Evolutionary conservation across 2,329 filamentous ascomycete species (phyloP), one percentile per base, ranked within the genome.

Genomic region (Ophiostoma ulmi): DNA sequence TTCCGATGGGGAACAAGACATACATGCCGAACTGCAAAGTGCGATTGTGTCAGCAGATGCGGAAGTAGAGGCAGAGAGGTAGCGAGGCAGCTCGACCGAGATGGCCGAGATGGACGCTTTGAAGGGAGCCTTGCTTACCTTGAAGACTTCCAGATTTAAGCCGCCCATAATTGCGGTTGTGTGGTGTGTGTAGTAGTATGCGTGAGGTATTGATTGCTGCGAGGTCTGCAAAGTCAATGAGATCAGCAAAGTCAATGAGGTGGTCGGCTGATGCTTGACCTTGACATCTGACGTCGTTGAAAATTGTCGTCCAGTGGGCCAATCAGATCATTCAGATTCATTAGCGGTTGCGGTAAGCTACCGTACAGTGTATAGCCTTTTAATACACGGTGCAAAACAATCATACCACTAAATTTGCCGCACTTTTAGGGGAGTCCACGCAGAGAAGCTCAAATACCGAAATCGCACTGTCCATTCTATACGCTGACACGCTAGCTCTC

Each of bases 1-100:
- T 94, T 76, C 92, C 93, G 77, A 99, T 98, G 22, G 95, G 95
- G 82, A 99, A 99, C 86, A 97, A 90, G 83, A 99, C 90, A 84
- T 99, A 99, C 87, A 96, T 92, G 83, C 94, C 94, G 80, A 99
- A 99, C 94, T 97, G 73, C 1, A 44, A 44, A 61, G 38, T 71
- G 61, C 31, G n/a, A 20, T 7, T 5, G 44, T 31, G 70, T 64
- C n/a, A 55, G 55, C 6, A 11, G 5, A 5, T 1, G 41, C 14
- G 14, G 3, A 31, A 31, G 31, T 31, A 31, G 31, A 31, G 31
- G 31, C 31, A 31, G 31, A 31, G 31, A 31, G 10, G 14, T 1
- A 61, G 6, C 44, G 31, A 31, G 10, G 14, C 3, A 61, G 6
- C 44, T 3, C 11, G 20, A 11, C 31, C 31, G 31, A 31, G 31